Conservation (phyloP, 441 rosid species). For the Arabidopsis hybrid region DNA sequence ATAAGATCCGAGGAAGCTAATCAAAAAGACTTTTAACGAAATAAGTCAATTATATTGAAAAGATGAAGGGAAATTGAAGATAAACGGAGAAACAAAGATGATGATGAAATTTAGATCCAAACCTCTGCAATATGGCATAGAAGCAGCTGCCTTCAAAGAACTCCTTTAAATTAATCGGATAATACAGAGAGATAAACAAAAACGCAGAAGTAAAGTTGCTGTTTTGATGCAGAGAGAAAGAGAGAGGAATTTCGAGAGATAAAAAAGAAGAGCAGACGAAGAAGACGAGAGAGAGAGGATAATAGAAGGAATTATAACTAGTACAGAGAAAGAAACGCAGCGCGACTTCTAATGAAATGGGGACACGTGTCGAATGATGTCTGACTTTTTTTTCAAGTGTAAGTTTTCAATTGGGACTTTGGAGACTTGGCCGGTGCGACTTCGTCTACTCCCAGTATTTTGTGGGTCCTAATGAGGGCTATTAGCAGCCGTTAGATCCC, state of each 20-base stretch:
- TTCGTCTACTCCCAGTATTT: conserved; percentile 3
- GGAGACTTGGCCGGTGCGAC: conserved; percentile 32
- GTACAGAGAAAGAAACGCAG: conserved; percentile 16
- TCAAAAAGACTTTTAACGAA: background rate
- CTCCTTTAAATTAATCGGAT: conserved; percentile 3
- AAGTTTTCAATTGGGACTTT: conserved; percentile 35
- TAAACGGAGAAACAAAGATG: background rate
- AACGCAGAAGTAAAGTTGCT: conserved; percentile 13
- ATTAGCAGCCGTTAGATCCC: too few species aligned
- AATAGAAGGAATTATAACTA: background rate
- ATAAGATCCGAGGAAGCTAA: conserved; percentile 38
- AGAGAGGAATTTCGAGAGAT: conserved; percentile 27
- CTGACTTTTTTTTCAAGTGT: conserved; percentile 4
- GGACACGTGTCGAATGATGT: conserved; percentile 20
- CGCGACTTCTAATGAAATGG: background rate
- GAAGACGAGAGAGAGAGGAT: background rate
- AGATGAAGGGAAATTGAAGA: background rate
- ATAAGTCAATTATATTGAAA: background rate
- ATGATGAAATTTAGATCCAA: conserved; percentile 34
- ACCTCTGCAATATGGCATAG: conserved; percentile 53
- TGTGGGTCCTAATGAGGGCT: background rate
- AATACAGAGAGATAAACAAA: background rate
- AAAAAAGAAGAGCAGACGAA: background rate
- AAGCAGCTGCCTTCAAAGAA: conserved; percentile 25
- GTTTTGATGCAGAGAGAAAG: conserved; percentile 47